These are phyloP conservation scores for Baorangia bicolor DNA, from an alignment of 768 basidiomycete genomes.

Conservation along the genomic window DNA sequence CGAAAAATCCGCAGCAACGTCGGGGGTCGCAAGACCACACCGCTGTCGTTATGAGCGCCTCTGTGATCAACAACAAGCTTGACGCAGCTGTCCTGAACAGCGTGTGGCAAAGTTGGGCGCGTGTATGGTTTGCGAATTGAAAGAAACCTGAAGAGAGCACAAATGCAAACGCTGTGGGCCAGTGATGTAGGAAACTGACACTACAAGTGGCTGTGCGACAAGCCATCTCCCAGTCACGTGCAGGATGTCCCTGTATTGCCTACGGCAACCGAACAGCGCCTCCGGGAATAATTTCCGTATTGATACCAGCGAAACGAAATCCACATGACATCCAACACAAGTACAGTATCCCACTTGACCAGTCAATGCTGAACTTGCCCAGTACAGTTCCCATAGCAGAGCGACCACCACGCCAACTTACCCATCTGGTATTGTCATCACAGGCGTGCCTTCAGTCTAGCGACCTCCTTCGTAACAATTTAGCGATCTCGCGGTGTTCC, in stretches of 20 bases:
- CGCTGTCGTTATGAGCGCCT: conserved; percentile 6
- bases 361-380: neutral
- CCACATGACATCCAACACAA: neutral
- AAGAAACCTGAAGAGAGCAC: conserved; percentile 4
- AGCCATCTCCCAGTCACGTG: conserved; percentile 22
- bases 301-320: neutral
- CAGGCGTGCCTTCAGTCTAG: conserved; percentile 49
- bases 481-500: conserved; percentile 83
- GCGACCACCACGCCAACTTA: neutral
- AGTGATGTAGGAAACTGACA: conserved; percentile 20
- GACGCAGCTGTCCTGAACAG: neutral
- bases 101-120: neutral
- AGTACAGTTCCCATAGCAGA: conserved; percentile 4
- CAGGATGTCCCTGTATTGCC: neutral
- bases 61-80: conserved; percentile 1
- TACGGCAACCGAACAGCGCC: neutral
- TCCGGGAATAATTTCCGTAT: too few relatives aligned
- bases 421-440: neutral
- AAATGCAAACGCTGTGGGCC: conserved; percentile 6
- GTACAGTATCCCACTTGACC: neutral
- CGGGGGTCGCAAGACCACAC: conserved; percentile 17
- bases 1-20: conserved; percentile 24
- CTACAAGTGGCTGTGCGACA: conserved; percentile 20
- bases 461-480: conserved; percentile 64
- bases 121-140: conserved; percentile 2